Evolutionary conservation across 306 rosid genomes (phyloP), one percentile per base, ranked within the genome.

Genomic region (Purshia tridentata): DNA sequence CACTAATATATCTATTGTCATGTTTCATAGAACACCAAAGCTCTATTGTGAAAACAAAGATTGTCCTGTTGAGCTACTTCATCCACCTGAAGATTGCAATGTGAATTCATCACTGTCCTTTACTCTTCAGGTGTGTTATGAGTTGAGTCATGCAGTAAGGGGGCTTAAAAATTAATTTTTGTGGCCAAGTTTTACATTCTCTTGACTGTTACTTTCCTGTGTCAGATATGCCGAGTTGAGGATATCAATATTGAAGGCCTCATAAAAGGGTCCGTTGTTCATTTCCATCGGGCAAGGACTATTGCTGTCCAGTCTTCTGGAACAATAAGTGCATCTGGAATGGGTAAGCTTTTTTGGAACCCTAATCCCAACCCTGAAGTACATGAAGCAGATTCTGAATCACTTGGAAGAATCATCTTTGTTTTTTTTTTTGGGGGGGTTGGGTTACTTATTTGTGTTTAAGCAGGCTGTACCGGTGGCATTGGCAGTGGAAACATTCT

Each of bases 41-140:
- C 90, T 95, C 46, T 86, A 87, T 66, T 95, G 99, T 79, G 88
- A 81, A 78, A 84, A 83, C 37, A 47, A 90, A 77, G 80, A 81
- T 72, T 95, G 99, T 78, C 98, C 99, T 8, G 7, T 61, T 60
- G 99, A 95, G 63, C 85, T 95, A 73, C 79, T 91, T 72, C 89
- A 84, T 72, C 99, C 99, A 42, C 99, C 99, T 44, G 98, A 95
- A 82, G 99, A 95, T 86, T 95, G 99, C 87, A 95, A 91, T 73
- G 98, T 95, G 81, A 95, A 95, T 78, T 80, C 99, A 65, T 95
- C 99, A 20, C 73, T 95, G 69, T 79, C 99, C 73, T 95, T 95
- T 86, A 95, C 99, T 8, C 92, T 95, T 78, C 98, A 91, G 98
- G 99, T 95, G 74, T 51, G 73, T 67, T 45, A 56, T 49, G 46